phyloP scores from a whole-genome alignment of 2,329 filamentous ascomycete species.

The Botryotinia convoluta region DNA sequence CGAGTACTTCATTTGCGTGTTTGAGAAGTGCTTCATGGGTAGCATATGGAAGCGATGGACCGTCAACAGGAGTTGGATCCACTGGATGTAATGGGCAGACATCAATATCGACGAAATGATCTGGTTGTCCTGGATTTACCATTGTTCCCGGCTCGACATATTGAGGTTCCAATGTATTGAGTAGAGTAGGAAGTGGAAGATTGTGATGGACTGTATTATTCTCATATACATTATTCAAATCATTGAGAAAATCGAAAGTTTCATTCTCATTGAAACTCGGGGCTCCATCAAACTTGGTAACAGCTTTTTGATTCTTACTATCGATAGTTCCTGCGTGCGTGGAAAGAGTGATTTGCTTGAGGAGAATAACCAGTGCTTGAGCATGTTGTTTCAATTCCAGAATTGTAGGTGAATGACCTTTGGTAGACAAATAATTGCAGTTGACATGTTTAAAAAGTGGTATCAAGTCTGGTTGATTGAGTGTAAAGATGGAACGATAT shows the following conservation, averaged over 20 bases:
- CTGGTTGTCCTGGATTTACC: conserved; percentile 10
- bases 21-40: conserved; percentile 44
- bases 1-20: conserved; percentile 59
- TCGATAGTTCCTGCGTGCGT: conserved; percentile 34
- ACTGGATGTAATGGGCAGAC: conserved; percentile 32
- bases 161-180: conserved; percentile 30
- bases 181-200: conserved; percentile 31
- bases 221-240: conserved; percentile 49
- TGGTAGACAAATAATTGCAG: conserved; percentile 56
- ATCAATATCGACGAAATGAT: conserved; percentile 22
- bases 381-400: conserved; percentile 58
- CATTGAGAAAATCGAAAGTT: conserved; percentile 57
- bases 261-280: conserved; percentile 38
- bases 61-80: conserved; percentile 16
- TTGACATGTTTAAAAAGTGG: conserved; percentile 48
- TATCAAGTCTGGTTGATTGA: conserved; percentile 9
- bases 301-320: conserved; percentile 22
- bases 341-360: conserved; percentile 47
- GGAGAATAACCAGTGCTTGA: conserved; percentile 54
- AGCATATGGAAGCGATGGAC: conserved; percentile 31
- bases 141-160: not conserved
- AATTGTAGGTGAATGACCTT: conserved; percentile 52
- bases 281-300: not conserved
- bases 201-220: conserved; percentile 27
- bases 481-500: conserved; percentile 27